Base-by-base conservation (phyloP, 2,329 filamentous ascomycete species). In the Apiospora pterosperma region DNA sequence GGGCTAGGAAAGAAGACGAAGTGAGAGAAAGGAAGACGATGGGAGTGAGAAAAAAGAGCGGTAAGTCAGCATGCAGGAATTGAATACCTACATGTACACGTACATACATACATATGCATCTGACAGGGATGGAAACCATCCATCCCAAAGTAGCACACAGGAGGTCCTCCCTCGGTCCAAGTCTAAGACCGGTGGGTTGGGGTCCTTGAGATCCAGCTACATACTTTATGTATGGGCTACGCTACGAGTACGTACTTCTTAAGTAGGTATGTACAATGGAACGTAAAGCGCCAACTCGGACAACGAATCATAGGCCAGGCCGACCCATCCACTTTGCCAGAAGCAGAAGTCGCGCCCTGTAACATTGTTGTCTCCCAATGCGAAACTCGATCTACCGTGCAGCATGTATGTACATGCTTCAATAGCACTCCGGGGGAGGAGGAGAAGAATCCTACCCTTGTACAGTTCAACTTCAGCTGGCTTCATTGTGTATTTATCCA, bases 21-120 rank as follows among this genome's bases (percentile, higher is more conserved):
- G 42, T 4, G 7, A 34, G 4, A 55, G 28, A n/a, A 21, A 41
- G 5, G 31, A 34, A 34, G 28, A 7, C 12, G 31, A 31, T 4
- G n/a, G n/a, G n/a, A n/a, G n/a, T n/a, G n/a, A n/a, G n/a, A 55
- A 55, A 48, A 48, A 48, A 55, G 48, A 55, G 48, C 48, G 48
- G 48, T 55, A 55, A 55, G 28, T 34, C 48, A 55, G 48, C 48
- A 55, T 55, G 48, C 28, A 55, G 48, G 48, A 55, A 55, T 34
- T 55, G 48, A 21, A n/a, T 11, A 34, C 16, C n/a, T 7, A 28
- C 48, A 28, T 25, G 34, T 55, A 28, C 48, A 34, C n/a, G n/a
- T n/a, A n/a, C n/a, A n/a, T n/a, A 34, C 16, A 34, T 7, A 28
- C 48, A 28, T 25, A 55, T 55, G 48, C 48, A 34, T 55, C 28